Evolutionary conservation across 257 asterid species (phyloP), one percentile per base, ranked within the genome.

Genomic region (Jacaranda copaia): DNA sequence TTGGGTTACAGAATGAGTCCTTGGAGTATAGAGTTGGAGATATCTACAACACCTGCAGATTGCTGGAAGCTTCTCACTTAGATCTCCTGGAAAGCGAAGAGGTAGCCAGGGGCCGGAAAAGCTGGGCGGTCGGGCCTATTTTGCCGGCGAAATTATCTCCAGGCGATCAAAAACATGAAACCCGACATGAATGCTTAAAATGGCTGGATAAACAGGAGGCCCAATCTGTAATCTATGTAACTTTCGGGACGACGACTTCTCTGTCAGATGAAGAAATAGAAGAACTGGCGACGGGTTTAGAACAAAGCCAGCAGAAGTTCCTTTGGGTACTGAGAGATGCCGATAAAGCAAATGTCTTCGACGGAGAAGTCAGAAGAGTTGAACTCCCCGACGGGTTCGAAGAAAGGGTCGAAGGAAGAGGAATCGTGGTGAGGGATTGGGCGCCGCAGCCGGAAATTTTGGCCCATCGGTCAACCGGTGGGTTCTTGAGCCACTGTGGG

Each of bases 271-370:
- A 78, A 48, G 85, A 89, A 48, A 74, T 86, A 0, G 13, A 38
- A n/a, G 81, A 79, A 42, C 63, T 89, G 8, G 90, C 94, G 0
- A 10, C 25, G 0, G 94, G 92, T 49, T 55, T 87, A 15, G 94
- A 89, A 68, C 76, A 74, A 10, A 87, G 89, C 81, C 15, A 12
- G 35, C 85, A 82, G 48, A 85, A 76, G 83, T 87, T 89, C 70
- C 9, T 89, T 5, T 87, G 94, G 94, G 88, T 89, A 0, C 10
- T 89, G 12, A 75, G 94, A 60, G 94, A 89, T 38, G 94, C 90
- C 1, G 92, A 87, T 32, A 89, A 55, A 19, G 88, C 79, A 0
- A 78, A 87, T 38, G 79, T 89, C 4, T 89, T 87, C 51, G 81
- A 77, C 1, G 87, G 84, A 18, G 85, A 83, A 55, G 79, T 48